Conservation (phyloP, 2,329 filamentous ascomycete species). For the Reticulascus tulasneorum region DNA sequence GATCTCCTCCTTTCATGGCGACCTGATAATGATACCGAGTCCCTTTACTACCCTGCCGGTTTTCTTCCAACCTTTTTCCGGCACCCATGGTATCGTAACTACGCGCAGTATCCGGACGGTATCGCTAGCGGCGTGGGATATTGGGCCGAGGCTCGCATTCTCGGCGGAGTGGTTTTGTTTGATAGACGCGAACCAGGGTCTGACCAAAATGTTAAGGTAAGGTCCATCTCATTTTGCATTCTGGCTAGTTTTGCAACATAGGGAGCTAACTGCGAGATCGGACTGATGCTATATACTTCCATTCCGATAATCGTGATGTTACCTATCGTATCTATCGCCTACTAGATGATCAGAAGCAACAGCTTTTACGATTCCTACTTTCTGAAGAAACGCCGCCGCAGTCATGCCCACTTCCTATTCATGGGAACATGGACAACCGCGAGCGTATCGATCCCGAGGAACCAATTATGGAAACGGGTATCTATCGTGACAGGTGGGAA, state of each 20-base stretch:
- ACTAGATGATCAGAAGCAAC: constrained; percentile 16
- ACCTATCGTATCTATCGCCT: constrained; percentile 21
- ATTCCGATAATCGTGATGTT: constrained; percentile 11
- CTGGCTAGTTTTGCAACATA: too few relatives aligned
- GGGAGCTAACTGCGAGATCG: not conserved
- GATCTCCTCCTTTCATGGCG: too few relatives aligned
- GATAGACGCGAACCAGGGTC: too few relatives aligned
- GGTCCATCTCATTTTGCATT: too few relatives aligned
- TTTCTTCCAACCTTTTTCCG: constrained; percentile 20
- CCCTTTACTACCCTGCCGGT: constrained; percentile 7
- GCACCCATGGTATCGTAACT: constrained; percentile 19
- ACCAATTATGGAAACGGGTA: constrained; percentile 7
- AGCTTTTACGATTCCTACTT: constrained; percentile 19
- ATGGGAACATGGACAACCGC: not conserved
- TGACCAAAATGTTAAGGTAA: too few relatives aligned
- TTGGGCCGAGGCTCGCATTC: constrained; percentile 23
- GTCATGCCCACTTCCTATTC: too few relatives aligned
- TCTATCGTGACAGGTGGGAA: constrained; percentile 15
- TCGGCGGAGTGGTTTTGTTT: constrained; percentile 25
- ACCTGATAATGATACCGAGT: constrained; percentile 9
- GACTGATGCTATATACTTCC: constrained; percentile 18
- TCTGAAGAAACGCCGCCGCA: too few relatives aligned
- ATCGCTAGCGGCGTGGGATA: constrained; percentile 17
- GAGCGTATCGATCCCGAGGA: constrained; percentile 12
- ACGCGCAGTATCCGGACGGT: constrained; percentile 21